phyloP scores from a whole-genome alignment of 192 early-diverging fungal species.

The Backusella australiensis region DNA sequence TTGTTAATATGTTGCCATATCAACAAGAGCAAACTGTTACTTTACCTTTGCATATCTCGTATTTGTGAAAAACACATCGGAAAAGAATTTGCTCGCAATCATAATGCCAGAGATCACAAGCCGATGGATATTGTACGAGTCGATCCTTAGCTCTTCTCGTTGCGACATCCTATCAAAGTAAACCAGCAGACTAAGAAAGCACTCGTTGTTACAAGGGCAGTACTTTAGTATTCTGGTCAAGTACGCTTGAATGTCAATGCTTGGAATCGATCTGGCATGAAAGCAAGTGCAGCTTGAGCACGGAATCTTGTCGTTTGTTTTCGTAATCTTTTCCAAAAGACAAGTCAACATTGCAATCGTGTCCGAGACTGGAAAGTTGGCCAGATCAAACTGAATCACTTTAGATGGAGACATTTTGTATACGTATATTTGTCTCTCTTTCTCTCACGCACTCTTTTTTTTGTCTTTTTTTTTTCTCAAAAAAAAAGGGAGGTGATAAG shows the following conservation, averaged over 20 bases:
- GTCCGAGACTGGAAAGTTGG: slow-evolving; percentile 47
- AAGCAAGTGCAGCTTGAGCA: slow-evolving; percentile 65
- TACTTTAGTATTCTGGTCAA: slow-evolving; percentile 86
- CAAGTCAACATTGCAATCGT: slow-evolving; percentile 61
- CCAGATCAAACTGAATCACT: slow-evolving; percentile 44
- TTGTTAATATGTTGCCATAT: not conserved
- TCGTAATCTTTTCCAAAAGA: slow-evolving; percentile 57
- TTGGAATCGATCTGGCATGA: slow-evolving; percentile 87
- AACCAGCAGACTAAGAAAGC: slow-evolving; percentile 80
- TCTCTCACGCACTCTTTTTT: not conserved
- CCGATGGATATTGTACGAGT: slow-evolving; percentile 89
- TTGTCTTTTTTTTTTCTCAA: not conserved
- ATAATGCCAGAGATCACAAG: slow-evolving; percentile 85
- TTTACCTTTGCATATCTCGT: slow-evolving; percentile 75
- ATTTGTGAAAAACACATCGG: slow-evolving; percentile 93
- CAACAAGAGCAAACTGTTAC: not conserved
- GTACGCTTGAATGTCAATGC: slow-evolving; percentile 85
- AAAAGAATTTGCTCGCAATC: slow-evolving; percentile 86
- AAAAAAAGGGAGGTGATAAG: not conserved
- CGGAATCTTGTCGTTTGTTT: slow-evolving; percentile 52
- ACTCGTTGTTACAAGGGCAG: slow-evolving; percentile 87
- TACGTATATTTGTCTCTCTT: not conserved
- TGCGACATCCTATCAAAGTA: slow-evolving; percentile 84
- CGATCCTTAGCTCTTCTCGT: slow-evolving; percentile 42
- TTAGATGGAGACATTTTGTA: not conserved